Base-by-base conservation (phyloP, 768 basidiomycete species). In the Pleurotus platypus region DNA sequence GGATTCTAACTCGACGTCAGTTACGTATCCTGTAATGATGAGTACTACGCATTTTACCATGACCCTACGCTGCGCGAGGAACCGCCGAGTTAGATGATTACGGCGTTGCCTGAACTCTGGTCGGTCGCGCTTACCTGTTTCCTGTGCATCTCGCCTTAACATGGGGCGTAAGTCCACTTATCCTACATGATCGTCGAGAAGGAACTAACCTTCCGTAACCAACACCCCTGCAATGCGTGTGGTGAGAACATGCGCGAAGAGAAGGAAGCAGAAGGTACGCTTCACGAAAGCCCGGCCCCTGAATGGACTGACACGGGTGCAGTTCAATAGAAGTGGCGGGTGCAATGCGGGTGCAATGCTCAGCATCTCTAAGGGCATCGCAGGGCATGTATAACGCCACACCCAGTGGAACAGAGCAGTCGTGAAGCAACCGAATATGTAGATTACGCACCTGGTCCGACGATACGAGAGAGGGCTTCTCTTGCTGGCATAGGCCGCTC, bases 401-500 rank as follows among this genome's bases (percentile, higher is more conserved):
- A 11, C 22, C 2, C 46, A 8, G 24, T 16, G 49, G 22, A 15
- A 37, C 6, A 40, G 3, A 18, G 13, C 22, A 7, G 3, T n/a
- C 49, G 6, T 6, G 42, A 43, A 43, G 42, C 42, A 15, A n/a
- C 42, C 30, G 30, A 30, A 11, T 30, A 43, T 43, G 15, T 43
- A n/a, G 9, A n/a, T n/a, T 9, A 37, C 57, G 46, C 12, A 59
- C 67, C 67, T 40, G 49, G 59, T 2, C 67, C 67, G 0, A 80
- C 61, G 16, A 77, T 49, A 26, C 61, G 62, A 1, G 59, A 49
- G 13, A 80, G 63, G 26, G 22, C 59, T 16, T 56, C 60, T 27
- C 72, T 65, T 8, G 61, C 42, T 0, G 61, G 50, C 5, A 70
- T 65, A 0, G 79, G 70, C 63, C 82, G 83, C 46, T 74, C 73